phyloP scores from a whole-genome alignment of 164 flowering plant genomes.

The Vitis riparia region DNA sequence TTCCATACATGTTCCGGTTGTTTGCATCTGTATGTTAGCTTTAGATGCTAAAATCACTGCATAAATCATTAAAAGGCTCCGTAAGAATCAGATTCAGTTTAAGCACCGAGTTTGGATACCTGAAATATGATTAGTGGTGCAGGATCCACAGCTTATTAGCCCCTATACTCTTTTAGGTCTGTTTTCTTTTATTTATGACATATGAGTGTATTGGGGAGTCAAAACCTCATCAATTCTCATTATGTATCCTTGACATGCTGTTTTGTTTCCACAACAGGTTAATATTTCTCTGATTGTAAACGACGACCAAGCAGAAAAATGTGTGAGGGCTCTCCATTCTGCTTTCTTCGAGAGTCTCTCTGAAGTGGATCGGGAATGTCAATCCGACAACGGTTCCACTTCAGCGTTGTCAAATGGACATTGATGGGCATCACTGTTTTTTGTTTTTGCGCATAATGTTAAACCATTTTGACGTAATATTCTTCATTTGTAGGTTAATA shows the following conservation, averaged over 20 bases:
- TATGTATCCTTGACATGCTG: background rate
- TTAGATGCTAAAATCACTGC: too few species aligned
- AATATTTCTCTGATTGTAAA: slow-evolving; percentile 86
- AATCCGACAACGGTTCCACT: slow-evolving; percentile 22
- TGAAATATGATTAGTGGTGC: too few species aligned
- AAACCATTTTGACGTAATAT: too few species aligned
- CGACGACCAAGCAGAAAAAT: slow-evolving; percentile 78
- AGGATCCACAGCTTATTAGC: too few species aligned
- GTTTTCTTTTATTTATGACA: too few species aligned
- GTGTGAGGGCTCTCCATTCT: slow-evolving; percentile 71
- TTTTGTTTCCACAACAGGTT: slow-evolving; percentile 41
- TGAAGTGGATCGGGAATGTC: slow-evolving; percentile 18
- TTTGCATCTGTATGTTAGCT: background rate
- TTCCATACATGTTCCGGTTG: background rate
- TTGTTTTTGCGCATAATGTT: background rate
- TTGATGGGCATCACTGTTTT: background rate
- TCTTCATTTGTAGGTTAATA: too few species aligned
- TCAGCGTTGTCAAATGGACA: background rate
- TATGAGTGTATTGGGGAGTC: too few species aligned
- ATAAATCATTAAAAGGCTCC: too few species aligned
- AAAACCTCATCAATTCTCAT: background rate
- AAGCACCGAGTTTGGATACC: too few species aligned
- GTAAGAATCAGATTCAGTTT: too few species aligned
- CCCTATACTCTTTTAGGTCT: too few species aligned
- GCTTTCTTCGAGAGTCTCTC: slow-evolving; percentile 64